phyloP scores from a whole-genome alignment of 2,329 filamentous ascomycete genomes.

The Ilyonectria destructans region DNA sequence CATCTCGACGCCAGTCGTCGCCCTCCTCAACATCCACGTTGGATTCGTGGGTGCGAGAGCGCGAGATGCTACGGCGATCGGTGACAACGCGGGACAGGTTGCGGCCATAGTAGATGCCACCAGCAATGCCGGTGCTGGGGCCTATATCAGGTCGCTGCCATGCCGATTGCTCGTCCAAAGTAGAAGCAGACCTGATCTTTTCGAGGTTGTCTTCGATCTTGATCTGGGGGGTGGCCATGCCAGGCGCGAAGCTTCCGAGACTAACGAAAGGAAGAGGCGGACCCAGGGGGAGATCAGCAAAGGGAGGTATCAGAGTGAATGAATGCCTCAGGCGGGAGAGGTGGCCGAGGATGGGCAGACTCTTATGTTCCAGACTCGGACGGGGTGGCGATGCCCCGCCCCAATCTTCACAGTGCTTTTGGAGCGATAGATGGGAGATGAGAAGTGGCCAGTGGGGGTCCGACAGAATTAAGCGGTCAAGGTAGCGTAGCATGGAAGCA shows the following conservation, averaged over 20 bases:
- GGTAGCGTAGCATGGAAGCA: no score
- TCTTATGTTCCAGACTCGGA: background rate
- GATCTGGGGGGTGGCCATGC: slow-evolving; percentile 1
- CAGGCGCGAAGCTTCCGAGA: slow-evolving; percentile 1
- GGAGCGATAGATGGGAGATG: no score
- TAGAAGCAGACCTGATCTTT: slow-evolving; percentile 5
- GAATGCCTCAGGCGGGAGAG: background rate
- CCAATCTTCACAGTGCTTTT: no score
- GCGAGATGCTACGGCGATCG: slow-evolving; percentile 14
- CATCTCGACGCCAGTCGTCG: slow-evolving; percentile 1
- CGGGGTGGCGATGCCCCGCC: no score
- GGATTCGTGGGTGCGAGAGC: slow-evolving; percentile 8
- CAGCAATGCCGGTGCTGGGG: slow-evolving; percentile 11
- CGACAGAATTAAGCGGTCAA: no score
- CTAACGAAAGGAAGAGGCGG: background rate
- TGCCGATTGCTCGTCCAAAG: slow-evolving; percentile 1
- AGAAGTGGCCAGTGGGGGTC: no score
- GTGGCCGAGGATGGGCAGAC: background rate
- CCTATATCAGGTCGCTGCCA: slow-evolving; percentile 12
- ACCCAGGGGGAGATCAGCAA: slow-evolving; percentile 2
- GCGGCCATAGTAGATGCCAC: slow-evolving; percentile 12
- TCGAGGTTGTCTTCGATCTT: slow-evolving; percentile 5
- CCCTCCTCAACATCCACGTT: slow-evolving; percentile 10
- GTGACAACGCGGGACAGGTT: background rate
- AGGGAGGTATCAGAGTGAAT: background rate